phyloP scores from a whole-genome alignment of 805 yeast genomes.

The Kazachstania bromeliacearum region DNA sequence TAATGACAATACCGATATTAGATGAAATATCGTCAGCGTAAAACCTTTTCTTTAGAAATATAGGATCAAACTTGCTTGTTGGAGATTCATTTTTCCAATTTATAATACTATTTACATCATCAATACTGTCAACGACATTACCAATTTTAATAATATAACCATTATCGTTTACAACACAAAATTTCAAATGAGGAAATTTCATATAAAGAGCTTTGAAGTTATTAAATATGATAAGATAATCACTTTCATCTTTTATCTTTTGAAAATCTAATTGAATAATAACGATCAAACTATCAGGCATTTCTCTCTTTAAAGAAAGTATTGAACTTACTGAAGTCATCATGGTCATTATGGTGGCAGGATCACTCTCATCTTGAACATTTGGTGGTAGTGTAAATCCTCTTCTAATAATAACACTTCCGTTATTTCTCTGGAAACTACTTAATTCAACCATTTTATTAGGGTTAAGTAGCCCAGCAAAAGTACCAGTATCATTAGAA shows the following conservation, averaged over 20 bases:
- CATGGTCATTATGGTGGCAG: slow-evolving; percentile 12
- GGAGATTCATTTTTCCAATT: background rate
- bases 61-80: slow-evolving; percentile 12
- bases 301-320: slow-evolving; percentile 21
- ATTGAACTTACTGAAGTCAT: slow-evolving; percentile 25
- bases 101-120: background rate
- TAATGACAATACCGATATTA: slow-evolving; percentile 15
- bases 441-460: slow-evolving; percentile 14
- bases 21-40: slow-evolving; percentile 6
- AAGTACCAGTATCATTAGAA: slow-evolving; percentile 8
- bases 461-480: slow-evolving; percentile 14
- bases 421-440: slow-evolving; percentile 10
- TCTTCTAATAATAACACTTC: slow-evolving; percentile 19
- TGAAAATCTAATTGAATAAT: slow-evolving; percentile 23
- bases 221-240: slow-evolving; percentile 12
- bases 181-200: slow-evolving; percentile 10
- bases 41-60: slow-evolving; percentile 8
- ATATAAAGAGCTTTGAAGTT: slow-evolving; percentile 18
- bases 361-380: background rate
- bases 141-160: slow-evolving; percentile 12
- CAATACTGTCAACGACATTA: background rate
- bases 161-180: slow-evolving; percentile 17
- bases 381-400: slow-evolving; percentile 9
- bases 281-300: slow-evolving; percentile 20
- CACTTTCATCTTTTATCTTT: slow-evolving; percentile 7